Evolutionary conservation across 257 asterid genomes (phyloP).

Genomic region (Leptodermis oblonga): DNA sequence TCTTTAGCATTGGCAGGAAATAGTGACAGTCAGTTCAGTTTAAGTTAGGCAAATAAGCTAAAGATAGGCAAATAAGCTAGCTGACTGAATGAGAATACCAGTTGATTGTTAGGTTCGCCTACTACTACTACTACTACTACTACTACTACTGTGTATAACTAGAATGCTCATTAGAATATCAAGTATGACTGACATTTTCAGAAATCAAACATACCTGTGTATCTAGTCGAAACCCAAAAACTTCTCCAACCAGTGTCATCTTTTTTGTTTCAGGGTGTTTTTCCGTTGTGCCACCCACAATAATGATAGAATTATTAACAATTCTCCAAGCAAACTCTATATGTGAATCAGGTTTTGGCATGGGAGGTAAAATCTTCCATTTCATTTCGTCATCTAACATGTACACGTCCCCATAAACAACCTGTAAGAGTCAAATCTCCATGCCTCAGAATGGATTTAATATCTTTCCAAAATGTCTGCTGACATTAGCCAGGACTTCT

Average conservation of each 20-base stretch:
- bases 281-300: slow-evolving; percentile 95
- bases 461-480: not conserved
- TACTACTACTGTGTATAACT: no score
- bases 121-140: no score
- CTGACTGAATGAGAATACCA: no score
- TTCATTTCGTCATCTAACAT: slow-evolving; percentile 81
- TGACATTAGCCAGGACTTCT: not conserved
- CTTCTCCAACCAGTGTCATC: slow-evolving; percentile 85
- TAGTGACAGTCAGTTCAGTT: not conserved
- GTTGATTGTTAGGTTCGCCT: no score
- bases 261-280: slow-evolving; percentile 84
- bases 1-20: slow-evolving; percentile 32
- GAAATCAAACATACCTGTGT: slow-evolving; percentile 48
- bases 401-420: slow-evolving; percentile 80
- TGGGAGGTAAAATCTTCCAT: slow-evolving; percentile 82
- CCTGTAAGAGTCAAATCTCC: slow-evolving; percentile 39
- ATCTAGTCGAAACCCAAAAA: slow-evolving; percentile 63
- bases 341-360: slow-evolving; percentile 97
- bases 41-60: no score
- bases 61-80: no score
- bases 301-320: slow-evolving; percentile 59
- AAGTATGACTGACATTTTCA: not conserved
- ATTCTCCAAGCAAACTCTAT: slow-evolving; percentile 91
- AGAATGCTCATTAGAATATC: no score
- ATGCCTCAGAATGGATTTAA: slow-evolving; percentile 17